Base-by-base conservation (phyloP, 169 alveolate species). In the Amoebophrya sp. region DNA sequence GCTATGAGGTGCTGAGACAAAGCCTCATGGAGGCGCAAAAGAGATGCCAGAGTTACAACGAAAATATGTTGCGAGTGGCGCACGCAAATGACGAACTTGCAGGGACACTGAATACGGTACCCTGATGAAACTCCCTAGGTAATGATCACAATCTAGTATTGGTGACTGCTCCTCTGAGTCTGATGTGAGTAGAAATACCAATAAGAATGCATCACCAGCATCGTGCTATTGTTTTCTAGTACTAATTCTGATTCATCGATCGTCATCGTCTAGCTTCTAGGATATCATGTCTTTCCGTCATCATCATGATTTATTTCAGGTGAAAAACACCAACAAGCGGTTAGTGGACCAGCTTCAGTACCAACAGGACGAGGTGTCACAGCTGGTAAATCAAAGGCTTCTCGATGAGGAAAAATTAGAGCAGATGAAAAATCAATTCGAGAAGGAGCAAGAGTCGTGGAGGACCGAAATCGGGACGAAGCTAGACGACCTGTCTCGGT, bases 81-180 rank as follows among this genome's bases (percentile, higher is more conserved):
- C 83, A 65, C 83, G 83, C 83, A 1, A 65, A 65, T 36, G 83
- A 65, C n/a, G 83, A 65, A 36, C 83, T 65, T 29, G 83, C 83
- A 10, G 38, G n/a, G 83, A 65, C 83, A 36, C 83, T 65, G 83
- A 65, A 65, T 65, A 65, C 83, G 2, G 83, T 53, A 53, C 76
- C 76, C 76, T 14, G n/a, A 14, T 23, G 76, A 53, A 14, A 53
- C 76, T 10, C n/a, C n/a, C n/a, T n/a, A n/a, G n/a, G n/a, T n/a
- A n/a, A n/a, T n/a, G n/a, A n/a, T n/a, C n/a, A n/a, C n/a, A n/a
- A n/a, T n/a, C n/a, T n/a, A n/a, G n/a, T n/a, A n/a, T n/a, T n/a
- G n/a, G n/a, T n/a, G n/a, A n/a, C n/a, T n/a, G n/a, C n/a, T n/a
- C n/a, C n/a, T n/a, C n/a, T n/a, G n/a, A n/a, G n/a, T n/a, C n/a